These are phyloP conservation scores for Raffaelea arxii DNA, from an alignment of 2,329 filamentous ascomycete genomes.

Conservation along the genomic window DNA sequence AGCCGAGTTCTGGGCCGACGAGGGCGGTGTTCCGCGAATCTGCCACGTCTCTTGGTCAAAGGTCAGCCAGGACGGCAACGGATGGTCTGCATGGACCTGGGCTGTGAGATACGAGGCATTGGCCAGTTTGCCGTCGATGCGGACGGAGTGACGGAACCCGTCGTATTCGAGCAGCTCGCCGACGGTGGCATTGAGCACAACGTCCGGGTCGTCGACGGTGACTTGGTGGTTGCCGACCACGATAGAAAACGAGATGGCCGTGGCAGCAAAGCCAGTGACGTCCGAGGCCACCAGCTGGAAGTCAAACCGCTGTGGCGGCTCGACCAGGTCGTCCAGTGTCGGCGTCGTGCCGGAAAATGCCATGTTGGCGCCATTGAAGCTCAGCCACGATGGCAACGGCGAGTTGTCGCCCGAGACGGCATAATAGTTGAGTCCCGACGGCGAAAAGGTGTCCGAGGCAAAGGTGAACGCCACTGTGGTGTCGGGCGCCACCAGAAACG, in stretches of 20 bases:
- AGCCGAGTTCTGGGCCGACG: conserved; percentile 47
- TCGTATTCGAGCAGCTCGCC: conserved; percentile 43
- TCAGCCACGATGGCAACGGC: conserved; percentile 77
- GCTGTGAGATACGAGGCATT: conserved; percentile 20
- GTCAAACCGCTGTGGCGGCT: conserved; percentile 61
- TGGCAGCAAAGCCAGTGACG: conserved; percentile 64
- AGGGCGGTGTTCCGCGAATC: conserved; percentile 55
- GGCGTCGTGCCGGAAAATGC: conserved; percentile 66
- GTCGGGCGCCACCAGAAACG: conserved; percentile 46
- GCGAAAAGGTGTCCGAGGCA: conserved; percentile 52
- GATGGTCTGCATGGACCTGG: conserved; percentile 41
- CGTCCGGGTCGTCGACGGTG: conserved; percentile 46
- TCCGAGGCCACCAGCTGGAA: conserved; percentile 71
- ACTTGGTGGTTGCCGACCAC: conserved; percentile 63
- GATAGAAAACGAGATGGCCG: conserved; percentile 57
- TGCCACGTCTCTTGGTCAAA: conserved; percentile 53
- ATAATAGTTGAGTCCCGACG: conserved; percentile 57
- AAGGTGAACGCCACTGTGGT: conserved; percentile 44
- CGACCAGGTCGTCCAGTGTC: conserved; percentile 48
- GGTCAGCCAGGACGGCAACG: conserved; percentile 56
- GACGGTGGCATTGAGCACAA: conserved; percentile 47
- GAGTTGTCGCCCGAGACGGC: conserved; percentile 67
- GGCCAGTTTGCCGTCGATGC: conserved; percentile 46
- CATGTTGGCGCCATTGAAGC: conserved; percentile 56
- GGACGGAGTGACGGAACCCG: conserved; percentile 39